Evolutionary conservation across 306 rosid genomes (phyloP).

Genomic region (Elaeagnus macrophylla): DNA sequence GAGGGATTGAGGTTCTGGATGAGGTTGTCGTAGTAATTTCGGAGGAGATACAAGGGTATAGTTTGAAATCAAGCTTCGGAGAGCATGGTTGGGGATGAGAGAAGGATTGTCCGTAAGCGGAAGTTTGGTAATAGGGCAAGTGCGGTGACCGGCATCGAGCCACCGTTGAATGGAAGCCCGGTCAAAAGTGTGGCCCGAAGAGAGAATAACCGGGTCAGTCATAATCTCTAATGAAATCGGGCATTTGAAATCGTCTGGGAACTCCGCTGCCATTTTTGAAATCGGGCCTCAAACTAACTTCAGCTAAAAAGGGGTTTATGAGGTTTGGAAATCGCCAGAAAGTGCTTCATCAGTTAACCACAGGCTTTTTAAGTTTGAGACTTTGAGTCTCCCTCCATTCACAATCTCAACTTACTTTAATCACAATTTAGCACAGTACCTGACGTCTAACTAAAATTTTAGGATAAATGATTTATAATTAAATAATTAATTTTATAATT

Average conservation of each 20-base stretch:
- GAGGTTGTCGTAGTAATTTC: slow-evolving; percentile 15
- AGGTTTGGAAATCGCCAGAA: slow-evolving; percentile 20
- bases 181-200: slow-evolving; percentile 88
- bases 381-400: too few species aligned
- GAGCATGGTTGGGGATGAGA: slow-evolving; percentile 84
- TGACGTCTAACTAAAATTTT: too few species aligned
- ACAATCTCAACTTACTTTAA: too few species aligned
- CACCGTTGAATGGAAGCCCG: slow-evolving; percentile 69
- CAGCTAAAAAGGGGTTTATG: slow-evolving; percentile 18
- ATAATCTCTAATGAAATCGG: slow-evolving; percentile 73
- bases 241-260: slow-evolving; percentile 72
- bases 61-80: slow-evolving; percentile 62
- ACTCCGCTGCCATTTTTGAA: slow-evolving; percentile 42
- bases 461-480: too few species aligned
- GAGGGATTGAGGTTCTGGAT: slow-evolving; percentile 49
- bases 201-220: slow-evolving; percentile 82
- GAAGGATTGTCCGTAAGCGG: slow-evolving; percentile 56
- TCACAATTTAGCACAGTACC: too few species aligned
- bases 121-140: slow-evolving; percentile 69
- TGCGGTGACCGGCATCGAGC: slow-evolving; percentile 81
- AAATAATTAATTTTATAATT: too few species aligned
- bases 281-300: neutral
- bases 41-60: slow-evolving; percentile 31
- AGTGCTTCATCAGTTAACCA: neutral
- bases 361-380: neutral